phyloP scores from a whole-genome alignment of 257 asterid species.

The Catharanthus roseus region DNA sequence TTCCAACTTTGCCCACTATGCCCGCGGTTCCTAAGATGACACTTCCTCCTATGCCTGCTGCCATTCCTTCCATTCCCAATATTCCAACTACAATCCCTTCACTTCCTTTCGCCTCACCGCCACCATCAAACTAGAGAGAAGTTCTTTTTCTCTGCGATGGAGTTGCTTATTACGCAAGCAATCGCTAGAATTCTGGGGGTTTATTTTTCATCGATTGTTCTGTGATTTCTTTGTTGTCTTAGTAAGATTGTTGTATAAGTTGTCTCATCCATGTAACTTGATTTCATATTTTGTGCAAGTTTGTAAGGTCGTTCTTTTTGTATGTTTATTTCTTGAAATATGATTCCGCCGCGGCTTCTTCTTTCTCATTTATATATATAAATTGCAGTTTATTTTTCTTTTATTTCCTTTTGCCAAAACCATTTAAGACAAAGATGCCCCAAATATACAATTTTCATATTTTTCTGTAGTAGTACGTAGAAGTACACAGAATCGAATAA shows the following conservation, averaged over 20 bases:
- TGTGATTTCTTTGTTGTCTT: background rate
- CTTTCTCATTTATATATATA: background rate
- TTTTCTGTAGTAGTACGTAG: too few relatives aligned
- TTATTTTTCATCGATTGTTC: too few relatives aligned
- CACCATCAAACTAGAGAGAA: conserved; percentile 21
- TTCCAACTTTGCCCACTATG: conserved; percentile 11
- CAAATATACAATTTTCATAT: too few relatives aligned
- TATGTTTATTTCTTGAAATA: background rate
- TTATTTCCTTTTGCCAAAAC: too few relatives aligned
- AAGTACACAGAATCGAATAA: too few relatives aligned
- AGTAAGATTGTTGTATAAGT: background rate
- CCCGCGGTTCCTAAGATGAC: conserved; percentile 25
- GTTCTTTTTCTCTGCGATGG: background rate
- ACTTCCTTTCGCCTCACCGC: conserved; percentile 32
- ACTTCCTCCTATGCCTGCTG: conserved; percentile 23
- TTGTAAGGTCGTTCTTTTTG: background rate
- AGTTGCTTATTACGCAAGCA: background rate
- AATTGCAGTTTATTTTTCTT: too few relatives aligned
- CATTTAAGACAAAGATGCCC: too few relatives aligned
- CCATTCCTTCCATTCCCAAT: conserved; percentile 4
- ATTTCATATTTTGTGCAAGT: too few relatives aligned
- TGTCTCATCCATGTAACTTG: background rate
- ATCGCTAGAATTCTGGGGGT: background rate
- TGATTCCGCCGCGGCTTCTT: too few relatives aligned
- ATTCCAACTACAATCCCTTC: conserved; percentile 27